Conservation (phyloP, 2,329 filamentous ascomycete genomes). For the Dissoconium aciculare region DNA sequence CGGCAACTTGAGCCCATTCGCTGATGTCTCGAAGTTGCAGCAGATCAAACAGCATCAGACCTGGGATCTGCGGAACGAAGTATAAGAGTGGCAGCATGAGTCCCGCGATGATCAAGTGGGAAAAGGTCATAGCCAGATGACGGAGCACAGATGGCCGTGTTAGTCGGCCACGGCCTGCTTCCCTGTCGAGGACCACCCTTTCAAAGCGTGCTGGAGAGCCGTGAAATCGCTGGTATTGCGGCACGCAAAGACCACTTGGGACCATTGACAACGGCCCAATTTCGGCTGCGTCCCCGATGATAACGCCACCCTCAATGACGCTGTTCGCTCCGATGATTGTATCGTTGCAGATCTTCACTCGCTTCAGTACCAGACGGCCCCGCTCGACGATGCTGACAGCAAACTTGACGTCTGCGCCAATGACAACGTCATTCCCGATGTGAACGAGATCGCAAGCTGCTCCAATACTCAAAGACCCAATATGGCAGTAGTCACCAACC, state of each 20-base stretch:
- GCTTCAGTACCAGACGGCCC: slow-evolving; percentile 14
- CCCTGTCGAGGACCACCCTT: slow-evolving; percentile 8
- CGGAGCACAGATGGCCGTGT: slow-evolving; percentile 11
- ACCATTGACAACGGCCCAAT: slow-evolving; percentile 14
- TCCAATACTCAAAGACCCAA: slow-evolving; percentile 12
- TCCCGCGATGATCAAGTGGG: slow-evolving; percentile 8
- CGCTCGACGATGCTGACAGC: slow-evolving; percentile 13
- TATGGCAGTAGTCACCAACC: slow-evolving; percentile 13
- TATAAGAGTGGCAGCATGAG: slow-evolving; percentile 11
- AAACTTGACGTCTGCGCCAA: slow-evolving; percentile 13
- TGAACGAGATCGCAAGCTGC: slow-evolving; percentile 14
- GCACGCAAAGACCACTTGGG: slow-evolving; percentile 12
- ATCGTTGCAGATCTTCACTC: slow-evolving; percentile 10
- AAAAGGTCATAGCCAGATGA: slow-evolving; percentile 6
- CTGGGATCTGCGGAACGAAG: slow-evolving; percentile 12
- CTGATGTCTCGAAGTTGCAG: slow-evolving; percentile 8
- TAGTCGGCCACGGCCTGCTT: slow-evolving; percentile 3
- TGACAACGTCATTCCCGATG: slow-evolving; percentile 15
- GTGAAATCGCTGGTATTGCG: slow-evolving; percentile 12
- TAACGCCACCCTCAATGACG: slow-evolving; percentile 14
- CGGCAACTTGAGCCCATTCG: slow-evolving; percentile 12
- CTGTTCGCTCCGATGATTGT: slow-evolving; percentile 12
- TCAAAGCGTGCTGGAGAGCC: slow-evolving; percentile 14
- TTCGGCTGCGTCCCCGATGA: slow-evolving; percentile 14
- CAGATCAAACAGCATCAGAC: slow-evolving; percentile 12